These are phyloP conservation scores for Apostasia shenzhenica DNA, from an alignment of 106 monocot genomes.

Conservation along the genomic window DNA sequence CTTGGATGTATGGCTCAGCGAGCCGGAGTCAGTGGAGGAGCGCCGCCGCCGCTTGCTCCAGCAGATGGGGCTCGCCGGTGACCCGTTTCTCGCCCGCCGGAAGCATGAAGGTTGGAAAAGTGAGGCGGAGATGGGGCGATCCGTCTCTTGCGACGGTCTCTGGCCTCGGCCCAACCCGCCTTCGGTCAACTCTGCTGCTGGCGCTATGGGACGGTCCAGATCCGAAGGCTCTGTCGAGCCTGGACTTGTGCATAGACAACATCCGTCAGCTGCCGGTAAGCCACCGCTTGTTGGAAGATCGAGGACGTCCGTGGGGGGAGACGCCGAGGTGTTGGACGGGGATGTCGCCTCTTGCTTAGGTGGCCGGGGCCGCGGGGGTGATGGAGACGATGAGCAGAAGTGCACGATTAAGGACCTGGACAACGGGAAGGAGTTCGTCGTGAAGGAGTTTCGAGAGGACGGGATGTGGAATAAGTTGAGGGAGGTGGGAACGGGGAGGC, in stretches of 20 bases:
- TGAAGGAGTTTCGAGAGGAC: conserved; percentile 53
- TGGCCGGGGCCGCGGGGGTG: not conserved
- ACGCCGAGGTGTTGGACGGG: conserved; percentile 6
- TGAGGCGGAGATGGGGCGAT: conserved; percentile 29
- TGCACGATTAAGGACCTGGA: conserved; percentile 54
- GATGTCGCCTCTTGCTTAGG: not conserved
- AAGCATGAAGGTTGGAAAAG: not conserved
- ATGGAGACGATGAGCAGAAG: conserved; percentile 4
- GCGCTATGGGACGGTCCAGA: conserved; percentile 34
- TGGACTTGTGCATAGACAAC: conserved; percentile 19
- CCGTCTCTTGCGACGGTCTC: conserved; percentile 22
- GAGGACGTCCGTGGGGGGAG: not conserved
- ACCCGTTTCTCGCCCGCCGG: conserved; percentile 31
- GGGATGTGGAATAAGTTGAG: conserved; percentile 54
- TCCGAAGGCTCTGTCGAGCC: conserved; percentile 41
- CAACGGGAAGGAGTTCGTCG: conserved; percentile 66
- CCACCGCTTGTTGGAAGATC: conserved; percentile 7
- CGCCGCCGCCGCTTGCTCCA: conserved; percentile 52
- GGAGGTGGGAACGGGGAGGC: conserved; percentile 54
- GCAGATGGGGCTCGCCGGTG: conserved; percentile 44
- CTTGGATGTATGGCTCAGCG: conserved; percentile 43
- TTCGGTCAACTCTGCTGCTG: not conserved
- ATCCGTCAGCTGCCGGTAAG: conserved; percentile 2
- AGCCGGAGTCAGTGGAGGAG: conserved; percentile 51
- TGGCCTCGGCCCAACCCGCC: not conserved